Evolutionary conservation across 2,329 filamentous ascomycete genomes (phyloP), one percentile per base, ranked within the genome.

Genomic region (Botrytis fragariae): DNA sequence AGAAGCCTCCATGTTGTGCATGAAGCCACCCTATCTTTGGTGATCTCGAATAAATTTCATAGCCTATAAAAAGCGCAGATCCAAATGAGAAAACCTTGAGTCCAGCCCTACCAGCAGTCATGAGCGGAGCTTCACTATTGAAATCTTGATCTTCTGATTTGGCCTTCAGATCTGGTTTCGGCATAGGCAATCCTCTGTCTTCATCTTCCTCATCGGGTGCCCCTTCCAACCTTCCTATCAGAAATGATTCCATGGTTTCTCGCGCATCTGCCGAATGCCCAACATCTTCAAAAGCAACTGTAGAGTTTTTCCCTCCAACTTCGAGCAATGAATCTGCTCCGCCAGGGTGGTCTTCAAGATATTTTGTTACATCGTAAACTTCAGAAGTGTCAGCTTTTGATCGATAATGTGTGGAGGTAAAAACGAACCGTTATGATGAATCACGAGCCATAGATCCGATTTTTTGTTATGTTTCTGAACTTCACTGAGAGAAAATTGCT

Each of bases 201-300:
- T 74, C 61, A 69, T 75, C 74, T 18, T 73, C 72, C 57, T 74
- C 63, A 12, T 72, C 72, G 9, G 72, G 44, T 16, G 72, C 69
- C 3, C 74, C 73, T 68, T 75, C 73, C 20, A 74, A 16, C n/a
- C 70, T 70, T 18, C 75, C 74, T 42, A 76, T 60, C 22, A 75
- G 29, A 42, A 74, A 62, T 32, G 29, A 25, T 48, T 74, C 72
- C 74, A 76, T 69, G 12, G 60, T 72, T 68, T 75, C 75, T 67
- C 74, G 42, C 29, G 75, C 71, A 69, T 76, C 75, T 18, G 59
- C 81, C 93, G 91, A 94, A 85, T 97, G 93, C 62, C 93, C 93
- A 54, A 93, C 92, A 79, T 95, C 92, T 83, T 96, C 93, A 79
- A 95, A 96, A 60, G 90, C 91, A 80, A 93, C 90, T 61, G 91